Evolutionary conservation across 768 basidiomycete genomes (phyloP), one percentile per base, ranked within the genome.

Genomic region (Suillus lakei): DNA sequence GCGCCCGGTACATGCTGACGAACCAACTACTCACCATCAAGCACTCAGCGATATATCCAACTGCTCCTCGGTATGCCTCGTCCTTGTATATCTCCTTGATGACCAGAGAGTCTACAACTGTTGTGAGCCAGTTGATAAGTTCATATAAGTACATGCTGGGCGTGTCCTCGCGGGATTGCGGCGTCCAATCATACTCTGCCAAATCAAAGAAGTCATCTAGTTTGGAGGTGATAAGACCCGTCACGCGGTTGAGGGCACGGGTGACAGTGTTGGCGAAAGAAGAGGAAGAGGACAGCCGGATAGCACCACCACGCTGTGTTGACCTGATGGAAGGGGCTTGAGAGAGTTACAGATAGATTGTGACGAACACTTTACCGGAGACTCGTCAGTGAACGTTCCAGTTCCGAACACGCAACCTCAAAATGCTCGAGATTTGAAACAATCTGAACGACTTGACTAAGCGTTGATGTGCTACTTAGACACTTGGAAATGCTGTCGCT

Each of bases 101-200:
- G 66, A 84, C 86, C 69, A 91, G 88, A 65, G 88, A 94, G 76
- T 99, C 98, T 56, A 99, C 95, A 63, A 98, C 93, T 2, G 96
- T 98, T 44, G 91, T 96, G 61, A 99, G 84, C 92, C 96, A 99
- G 75, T 95, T 96, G 75, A 97, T 87, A 71, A 99, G 86, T 76
- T 98, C 97, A 74, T 95, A 91, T 3, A 99, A 84, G 77, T 98
- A 98, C 86, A 91, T 91, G 85, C 94, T 96, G 51, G 96, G 95
- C 41, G 88, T 88, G 64, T 85, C 83, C 73, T 93, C 91, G 39
- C 87, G 86, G 13, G 81, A 75, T 39, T 82, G 80, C 10, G 95
- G 92, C 41, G 90, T 91, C 96, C 96, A 99, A 71, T 96, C 90
- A 75, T 98, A 98, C 78, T 97, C 94, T 5, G 96, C 91, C 50